Percentiles rank a stretch among this genome's conserved stretches.
These are phyloP conservation scores for Albugo laibachii DNA, from an alignment of 352 stramenopile genomes.

Conservation along the genomic window DNA sequence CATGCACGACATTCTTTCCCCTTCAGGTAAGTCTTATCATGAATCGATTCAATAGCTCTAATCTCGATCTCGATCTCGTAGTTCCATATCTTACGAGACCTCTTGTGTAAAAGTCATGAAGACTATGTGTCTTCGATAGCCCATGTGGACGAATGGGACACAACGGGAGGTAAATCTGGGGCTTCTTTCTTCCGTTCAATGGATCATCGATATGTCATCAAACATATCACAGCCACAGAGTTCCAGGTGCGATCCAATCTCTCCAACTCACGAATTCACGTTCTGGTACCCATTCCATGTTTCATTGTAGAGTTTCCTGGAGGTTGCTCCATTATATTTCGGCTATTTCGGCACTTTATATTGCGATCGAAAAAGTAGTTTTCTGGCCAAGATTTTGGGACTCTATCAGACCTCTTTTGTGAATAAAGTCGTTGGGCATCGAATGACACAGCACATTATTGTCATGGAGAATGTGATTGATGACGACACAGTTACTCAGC, in stretches of 20 bases:
- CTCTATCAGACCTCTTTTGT: conserved; percentile 95
- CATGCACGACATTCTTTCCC: conserved; percentile 48
- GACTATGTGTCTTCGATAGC: conserved; percentile 70
- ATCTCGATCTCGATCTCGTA: conserved; percentile 11
- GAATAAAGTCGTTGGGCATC: conserved; percentile 81
- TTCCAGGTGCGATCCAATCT: conserved; percentile 73
- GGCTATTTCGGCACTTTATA: conserved; percentile 94
- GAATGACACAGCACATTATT: conserved; percentile 81
- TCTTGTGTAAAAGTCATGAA: conserved; percentile 48
- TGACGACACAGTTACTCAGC: conserved; percentile 81
- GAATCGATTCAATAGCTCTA: neutral
- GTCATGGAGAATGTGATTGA: conserved; percentile 96
- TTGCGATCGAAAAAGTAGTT: conserved; percentile 85
- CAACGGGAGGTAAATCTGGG: conserved; percentile 93
- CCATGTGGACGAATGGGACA: conserved; percentile 75
- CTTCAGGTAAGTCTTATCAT: conserved; percentile 28
- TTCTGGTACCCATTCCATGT: conserved; percentile 3
- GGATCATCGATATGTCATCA: conserved; percentile 95
- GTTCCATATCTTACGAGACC: conserved; percentile 84
- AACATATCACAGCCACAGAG: conserved; percentile 95
- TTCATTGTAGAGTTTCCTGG: conserved; percentile 44
- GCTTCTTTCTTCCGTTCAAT: conserved; percentile 90
- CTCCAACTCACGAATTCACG: conserved; percentile 67
- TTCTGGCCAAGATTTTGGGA: conserved; percentile 94
- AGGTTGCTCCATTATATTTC: conserved; percentile 84